Evolutionary conservation across 2,329 filamentous ascomycete species (phyloP), one percentile per base, ranked within the genome.

Genomic region (Neopestalotiopsis sp.): DNA sequence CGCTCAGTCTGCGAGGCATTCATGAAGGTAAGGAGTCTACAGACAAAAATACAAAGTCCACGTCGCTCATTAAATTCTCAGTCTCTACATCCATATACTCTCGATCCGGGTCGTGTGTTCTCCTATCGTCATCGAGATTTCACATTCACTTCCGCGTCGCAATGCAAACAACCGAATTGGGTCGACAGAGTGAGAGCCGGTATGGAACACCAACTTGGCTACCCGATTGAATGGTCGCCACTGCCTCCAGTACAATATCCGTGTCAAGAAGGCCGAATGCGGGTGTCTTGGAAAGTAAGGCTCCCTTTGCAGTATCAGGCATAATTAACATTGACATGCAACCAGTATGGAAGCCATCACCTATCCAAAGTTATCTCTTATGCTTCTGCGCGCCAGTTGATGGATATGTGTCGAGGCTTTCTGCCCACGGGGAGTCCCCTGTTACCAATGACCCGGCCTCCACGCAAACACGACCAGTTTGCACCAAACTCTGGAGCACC

Each of bases 401-500:
- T 53, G 45, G n/a, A 9, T 3, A n/a, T 7, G 6, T n/a, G 17
- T 24, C 1, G 5, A 24, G 45, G n/a, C 2, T 5, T 20, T 53
- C 9, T n/a, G 6, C 5, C n/a, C 6, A 53, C 6, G n/a, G 45
- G n/a, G 9, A 2, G 5, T n/a, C 45, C 45, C n/a, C n/a, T 53
- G 1, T 17, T 53, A 7, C 45, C 45, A 7, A 53, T 3, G 6
- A 10, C 5, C 34, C 1, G 3, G 1, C 6, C 34, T 38, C 1
- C 5, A 1, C 34, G 0, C 10, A 10, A 10, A 10, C 0, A 38
- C 5, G 6, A 38, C 10, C 34, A 1, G 6, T 0, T 1, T 38
- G 5, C 34, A 7, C 6, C 5, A 7, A 10, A 10, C 5, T 38
- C 10, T 10, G 10, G 34, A 38, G 6, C 1, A 6, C 9, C 45